These are phyloP conservation scores for Calonectria leucothoes DNA, from an alignment of 2,329 filamentous ascomycete genomes.

Conservation along the genomic window DNA sequence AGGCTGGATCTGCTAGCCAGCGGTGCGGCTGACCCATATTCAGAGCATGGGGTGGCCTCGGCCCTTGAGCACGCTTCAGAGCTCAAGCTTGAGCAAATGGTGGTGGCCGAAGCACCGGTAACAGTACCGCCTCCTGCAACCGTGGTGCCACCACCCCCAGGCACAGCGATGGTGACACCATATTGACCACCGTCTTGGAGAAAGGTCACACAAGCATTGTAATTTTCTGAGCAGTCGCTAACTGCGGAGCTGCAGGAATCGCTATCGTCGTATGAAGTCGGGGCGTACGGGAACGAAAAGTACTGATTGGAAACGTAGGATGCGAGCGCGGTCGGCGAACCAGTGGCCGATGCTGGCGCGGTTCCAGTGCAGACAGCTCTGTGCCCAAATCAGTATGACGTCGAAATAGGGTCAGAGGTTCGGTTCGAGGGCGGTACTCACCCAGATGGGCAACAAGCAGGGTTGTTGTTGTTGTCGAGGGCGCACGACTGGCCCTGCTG, in stretches of 20 bases:
- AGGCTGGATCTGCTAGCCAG: constrained; percentile 16
- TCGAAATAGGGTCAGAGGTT: neutral
- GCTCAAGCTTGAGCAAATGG: constrained; percentile 67
- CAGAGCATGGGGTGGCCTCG: constrained; percentile 53
- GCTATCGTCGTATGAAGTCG: constrained; percentile 62
- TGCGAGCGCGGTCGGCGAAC: constrained; percentile 50
- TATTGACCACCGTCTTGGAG: constrained; percentile 57
- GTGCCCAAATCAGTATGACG: constrained; percentile 28
- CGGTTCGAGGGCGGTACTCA: constrained; percentile 45
- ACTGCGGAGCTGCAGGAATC: constrained; percentile 65
- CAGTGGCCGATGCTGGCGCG: constrained; percentile 55
- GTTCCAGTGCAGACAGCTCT: constrained; percentile 68
- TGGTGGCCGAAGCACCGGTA: constrained; percentile 59
- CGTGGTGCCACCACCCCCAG: constrained; percentile 64
- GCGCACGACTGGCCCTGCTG: constrained; percentile 62
- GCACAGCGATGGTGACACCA: constrained; percentile 67
- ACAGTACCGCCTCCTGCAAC: constrained; percentile 55
- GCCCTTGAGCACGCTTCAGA: constrained; percentile 62
- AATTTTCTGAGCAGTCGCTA: constrained; percentile 64
- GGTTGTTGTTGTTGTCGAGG: constrained; percentile 59
- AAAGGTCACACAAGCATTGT: constrained; percentile 62
- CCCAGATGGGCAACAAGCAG: constrained; percentile 67
- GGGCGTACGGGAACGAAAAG: constrained; percentile 70
- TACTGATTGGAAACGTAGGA: constrained; percentile 68
- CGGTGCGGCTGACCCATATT: constrained; percentile 34